Base-by-base conservation (phyloP, 768 basidiomycete genomes). In the Mycena floridula region DNA sequence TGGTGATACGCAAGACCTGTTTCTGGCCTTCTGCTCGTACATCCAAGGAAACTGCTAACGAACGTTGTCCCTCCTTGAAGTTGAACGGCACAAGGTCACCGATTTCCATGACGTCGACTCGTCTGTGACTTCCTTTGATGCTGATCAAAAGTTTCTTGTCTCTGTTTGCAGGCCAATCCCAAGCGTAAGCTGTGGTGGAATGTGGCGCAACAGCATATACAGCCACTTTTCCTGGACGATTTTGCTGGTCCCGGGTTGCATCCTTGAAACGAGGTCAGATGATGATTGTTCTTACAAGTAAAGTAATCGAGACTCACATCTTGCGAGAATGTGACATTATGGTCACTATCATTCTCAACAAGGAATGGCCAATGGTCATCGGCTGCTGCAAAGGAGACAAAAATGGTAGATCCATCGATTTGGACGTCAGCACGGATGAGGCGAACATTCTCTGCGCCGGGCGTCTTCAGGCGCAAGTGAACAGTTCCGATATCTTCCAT, bases 41-140 rank as follows among this genome's bases (percentile, higher is more conserved):
- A 58, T 99, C 96, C 51, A 97, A 67, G 0, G 95, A 94, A 6
- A 98, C 77, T 2, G 74, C 77, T 45, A 71, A 72, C n/a, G 73
- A 66, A 24, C 76, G 73, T 57, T 79, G 71, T 28, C 74, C 67
- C 46, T 72, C 69, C 81, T 69, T 67, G 58, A 95, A 89, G 59
- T 79, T 89, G 73, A 94, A 94, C 1, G 96, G 96, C 11, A 89
- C 63, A 5, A 95, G 75, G 51, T 87, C 78, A 22, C 96, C 96
- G 18, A 99, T 98, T 62, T 97, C 96, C 82, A 95, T 84, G 48
- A 95, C 83, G 58, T 98, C 95, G 41, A 98, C 69, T 18, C 72
- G 61, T 23, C 89, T 77, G 9, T 75, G 77, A 43, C 76, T 64
- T 20, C 75, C 74, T 35, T 81, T 82, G 40, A 82, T 72, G 8